Evolutionary conservation across 768 basidiomycete species (phyloP), one percentile per base, ranked within the genome.

Genomic region (Lepiota venenata): DNA sequence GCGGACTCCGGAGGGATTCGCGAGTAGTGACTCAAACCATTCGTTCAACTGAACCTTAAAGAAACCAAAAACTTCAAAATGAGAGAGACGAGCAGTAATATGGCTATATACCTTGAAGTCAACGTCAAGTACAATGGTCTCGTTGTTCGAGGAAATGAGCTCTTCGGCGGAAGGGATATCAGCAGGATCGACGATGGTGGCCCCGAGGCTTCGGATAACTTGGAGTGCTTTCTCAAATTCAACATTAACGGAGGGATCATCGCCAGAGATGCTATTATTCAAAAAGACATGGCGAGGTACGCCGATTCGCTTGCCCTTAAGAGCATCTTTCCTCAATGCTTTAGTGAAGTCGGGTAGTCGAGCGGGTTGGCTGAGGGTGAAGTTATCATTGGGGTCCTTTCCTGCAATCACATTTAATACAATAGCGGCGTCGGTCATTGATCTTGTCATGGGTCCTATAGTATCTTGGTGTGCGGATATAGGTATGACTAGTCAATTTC

Each of bases 131-230:
- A 85, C 84, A 14, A 81, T 64, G 0, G 71, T 78, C 63, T 87
- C 83, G 52, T 83, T 81, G 12, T 75, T 74, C 0, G 78, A 78
- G 2, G 59, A 56, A 16, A 73, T 59, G 10, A 82, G 74, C 50
- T 81, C 82, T 0, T 75, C 71, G 2, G 78, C 79, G 22, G 79
- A 78, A 0, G 83, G 78, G 14, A 87, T 66, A 55, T 86, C 81
- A 1, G 83, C 80, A 0, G 84, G 82, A 60, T 88, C 85, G 6
- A 87, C 72, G 3, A 88, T 70, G 1, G 77, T 74, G 0, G 78
- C 78, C 1, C 80, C 79, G 1, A 81, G 66, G 2, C 57, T 56
- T 35, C 66, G 61, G 10, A 81, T 65, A 0, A 68, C 70, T 12
- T 60, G 29, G 39, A 80, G 59, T 0, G 76, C 75, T 27, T 66